Evolutionary conservation across 73 alveolate genomes (phyloP).

Genomic region (Paramecium octaurelia): DNA sequence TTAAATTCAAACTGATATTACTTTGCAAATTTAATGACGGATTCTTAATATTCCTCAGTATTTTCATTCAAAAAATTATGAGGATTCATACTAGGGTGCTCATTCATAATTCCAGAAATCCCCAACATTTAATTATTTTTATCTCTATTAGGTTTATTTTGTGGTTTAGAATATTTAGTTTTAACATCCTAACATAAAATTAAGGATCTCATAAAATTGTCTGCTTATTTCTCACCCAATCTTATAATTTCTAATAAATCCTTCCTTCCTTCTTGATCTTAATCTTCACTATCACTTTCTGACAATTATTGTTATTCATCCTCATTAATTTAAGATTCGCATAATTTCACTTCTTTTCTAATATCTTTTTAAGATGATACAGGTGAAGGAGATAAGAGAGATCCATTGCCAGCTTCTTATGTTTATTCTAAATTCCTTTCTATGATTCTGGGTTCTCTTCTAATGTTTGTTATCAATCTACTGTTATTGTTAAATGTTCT

Average conservation of each 20-base stretch:
- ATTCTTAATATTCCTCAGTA: slow-evolving; percentile 27
- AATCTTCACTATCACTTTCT: not conserved
- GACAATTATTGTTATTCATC: not conserved
- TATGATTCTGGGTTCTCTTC: not conserved
- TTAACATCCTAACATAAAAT: slow-evolving; percentile 50
- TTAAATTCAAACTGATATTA: slow-evolving; percentile 3
- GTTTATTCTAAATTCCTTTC: not conserved
- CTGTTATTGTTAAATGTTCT: not conserved
- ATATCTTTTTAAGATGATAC: not conserved
- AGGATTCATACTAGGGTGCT: not conserved
- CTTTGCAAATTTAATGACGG: slow-evolving; percentile 2
- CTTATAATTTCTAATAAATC: not conserved
- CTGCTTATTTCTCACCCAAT: not conserved
- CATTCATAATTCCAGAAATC: not conserved
- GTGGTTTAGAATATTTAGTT: not conserved
- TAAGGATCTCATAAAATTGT: not conserved
- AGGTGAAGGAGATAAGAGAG: not conserved
- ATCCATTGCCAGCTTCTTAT: not conserved
- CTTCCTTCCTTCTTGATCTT: not conserved
- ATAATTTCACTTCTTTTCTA: not conserved
- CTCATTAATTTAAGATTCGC: not conserved
- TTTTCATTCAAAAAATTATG: slow-evolving; percentile 17
- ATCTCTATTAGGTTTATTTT: not conserved
- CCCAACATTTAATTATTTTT: not conserved
- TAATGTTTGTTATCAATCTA: not conserved